These are phyloP conservation scores for Bathelium albidoporum DNA, from an alignment of 495 filamentous ascomycete species.

Conservation along the genomic window DNA sequence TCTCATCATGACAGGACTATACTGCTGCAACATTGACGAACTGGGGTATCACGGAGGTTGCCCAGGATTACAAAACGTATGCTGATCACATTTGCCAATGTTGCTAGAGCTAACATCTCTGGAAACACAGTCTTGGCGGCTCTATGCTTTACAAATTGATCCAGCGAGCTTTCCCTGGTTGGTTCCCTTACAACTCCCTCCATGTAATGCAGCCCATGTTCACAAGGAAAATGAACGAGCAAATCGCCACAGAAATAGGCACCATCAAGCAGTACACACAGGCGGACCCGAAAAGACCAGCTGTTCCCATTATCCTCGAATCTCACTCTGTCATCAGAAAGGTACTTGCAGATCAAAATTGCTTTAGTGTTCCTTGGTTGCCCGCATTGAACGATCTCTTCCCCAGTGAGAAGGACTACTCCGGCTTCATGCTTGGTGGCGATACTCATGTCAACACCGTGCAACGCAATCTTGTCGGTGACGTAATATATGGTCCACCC, in stretches of 20 bases:
- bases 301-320: neutral
- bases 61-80: constrained; percentile 19
- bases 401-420: constrained; percentile 8
- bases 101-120: neutral
- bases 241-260: constrained; percentile 19
- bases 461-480: constrained; percentile 10
- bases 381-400: constrained; percentile 15
- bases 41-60: constrained; percentile 25
- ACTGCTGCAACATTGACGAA: constrained; percentile 19
- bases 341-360: constrained; percentile 13
- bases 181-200: constrained; percentile 27
- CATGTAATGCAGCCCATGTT: constrained; percentile 26
- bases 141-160: constrained; percentile 23
- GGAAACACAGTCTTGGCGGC: constrained; percentile 8
- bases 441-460: constrained; percentile 10
- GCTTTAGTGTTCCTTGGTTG: constrained; percentile 15
- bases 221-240: constrained; percentile 22
- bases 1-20: constrained; percentile 14
- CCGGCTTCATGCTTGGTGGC: constrained; percentile 12
- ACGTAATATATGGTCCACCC: constrained; percentile 10
- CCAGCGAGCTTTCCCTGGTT: constrained; percentile 24
- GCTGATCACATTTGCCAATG: neutral
- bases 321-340: neutral
- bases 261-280: constrained; percentile 17
- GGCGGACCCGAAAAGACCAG: constrained; percentile 10